Conservation (phyloP, 148 eudicot species). For the Beta vulgaris region DNA sequence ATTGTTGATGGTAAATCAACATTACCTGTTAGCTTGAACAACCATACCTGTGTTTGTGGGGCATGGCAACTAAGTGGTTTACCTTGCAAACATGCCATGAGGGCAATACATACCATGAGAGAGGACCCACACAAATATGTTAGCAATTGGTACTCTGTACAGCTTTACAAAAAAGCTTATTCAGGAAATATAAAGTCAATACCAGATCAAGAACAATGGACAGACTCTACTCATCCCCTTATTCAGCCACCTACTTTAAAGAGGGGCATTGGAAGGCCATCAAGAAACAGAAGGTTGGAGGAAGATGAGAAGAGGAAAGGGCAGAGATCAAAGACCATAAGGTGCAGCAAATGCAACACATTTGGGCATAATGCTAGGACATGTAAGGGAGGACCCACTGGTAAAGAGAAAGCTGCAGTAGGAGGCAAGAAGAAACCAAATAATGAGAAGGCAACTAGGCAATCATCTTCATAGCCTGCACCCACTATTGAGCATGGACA, state of each 20-base stretch:
- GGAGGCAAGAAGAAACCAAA: too few relatives aligned
- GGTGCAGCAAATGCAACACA: not conserved
- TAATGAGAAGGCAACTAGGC: too few relatives aligned
- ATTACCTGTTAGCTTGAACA: not conserved
- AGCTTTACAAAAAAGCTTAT: not conserved
- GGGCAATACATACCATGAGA: not conserved
- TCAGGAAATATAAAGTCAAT: not conserved
- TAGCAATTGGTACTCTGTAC: not conserved
- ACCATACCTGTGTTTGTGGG: not conserved
- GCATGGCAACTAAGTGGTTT: not conserved
- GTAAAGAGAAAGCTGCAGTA: too few relatives aligned
- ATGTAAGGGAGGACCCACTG: too few relatives aligned
- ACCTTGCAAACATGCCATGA: not conserved
- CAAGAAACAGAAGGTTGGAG: not conserved
- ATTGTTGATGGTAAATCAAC: not conserved
- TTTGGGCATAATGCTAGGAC: constrained; percentile 8
- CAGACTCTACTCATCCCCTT: not conserved
- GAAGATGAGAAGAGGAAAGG: not conserved
- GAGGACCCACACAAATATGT: not conserved
- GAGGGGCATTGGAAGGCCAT: constrained; percentile 3
- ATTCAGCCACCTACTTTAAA: not conserved
- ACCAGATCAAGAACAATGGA: not conserved
- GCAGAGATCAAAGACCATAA: not conserved
- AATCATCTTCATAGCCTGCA: too few relatives aligned
- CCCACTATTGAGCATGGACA: too few relatives aligned